phyloP scores from a whole-genome alignment of 768 basidiomycete genomes.

The Boletales sp. region DNA sequence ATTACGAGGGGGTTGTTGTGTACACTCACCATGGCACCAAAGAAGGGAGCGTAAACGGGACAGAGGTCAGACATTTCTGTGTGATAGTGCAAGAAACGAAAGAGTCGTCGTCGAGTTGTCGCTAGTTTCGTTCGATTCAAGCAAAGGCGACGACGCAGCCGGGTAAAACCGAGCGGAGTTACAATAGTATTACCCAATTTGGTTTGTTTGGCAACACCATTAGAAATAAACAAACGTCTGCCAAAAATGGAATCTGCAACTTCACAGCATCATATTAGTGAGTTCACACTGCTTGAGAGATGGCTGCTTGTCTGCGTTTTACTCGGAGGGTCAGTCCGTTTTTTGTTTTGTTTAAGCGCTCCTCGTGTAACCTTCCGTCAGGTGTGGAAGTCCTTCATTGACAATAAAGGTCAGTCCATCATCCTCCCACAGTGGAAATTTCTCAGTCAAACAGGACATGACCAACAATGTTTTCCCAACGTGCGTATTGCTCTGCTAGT shows the following conservation, averaged over 20 bases:
- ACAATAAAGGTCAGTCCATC: conserved; percentile 57
- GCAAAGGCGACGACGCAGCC: conserved; percentile 2
- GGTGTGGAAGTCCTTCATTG: conserved; percentile 83
- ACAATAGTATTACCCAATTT: conserved; percentile 5
- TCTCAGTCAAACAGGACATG: conserved; percentile 55
- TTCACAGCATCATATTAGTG: no score
- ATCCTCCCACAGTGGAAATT: background rate
- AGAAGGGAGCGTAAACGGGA: conserved; percentile 97
- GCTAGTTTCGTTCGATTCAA: conserved; percentile 7
- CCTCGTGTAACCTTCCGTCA: background rate
- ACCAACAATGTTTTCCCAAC: conserved; percentile 75
- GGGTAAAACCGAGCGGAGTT: conserved; percentile 25
- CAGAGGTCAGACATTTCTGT: conserved; percentile 71
- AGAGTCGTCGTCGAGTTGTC: background rate
- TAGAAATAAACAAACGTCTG: conserved; percentile 30
- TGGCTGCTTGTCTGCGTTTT: conserved; percentile 72
- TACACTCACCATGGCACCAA: conserved; percentile 84
- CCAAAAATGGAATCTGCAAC: background rate
- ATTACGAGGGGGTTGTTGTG: background rate
- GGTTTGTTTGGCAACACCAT: conserved; percentile 27
- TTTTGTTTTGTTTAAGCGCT: no score
- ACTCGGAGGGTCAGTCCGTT: conserved; percentile 49
- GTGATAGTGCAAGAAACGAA: conserved; percentile 4
- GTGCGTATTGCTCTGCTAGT: conserved; percentile 35
- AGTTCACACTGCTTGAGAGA: conserved; percentile 14